Percentiles rank a stretch among this genome's conserved stretches.
Conservation (phyloP, 768 basidiomycete species). For the Clavulina sp. region DNA sequence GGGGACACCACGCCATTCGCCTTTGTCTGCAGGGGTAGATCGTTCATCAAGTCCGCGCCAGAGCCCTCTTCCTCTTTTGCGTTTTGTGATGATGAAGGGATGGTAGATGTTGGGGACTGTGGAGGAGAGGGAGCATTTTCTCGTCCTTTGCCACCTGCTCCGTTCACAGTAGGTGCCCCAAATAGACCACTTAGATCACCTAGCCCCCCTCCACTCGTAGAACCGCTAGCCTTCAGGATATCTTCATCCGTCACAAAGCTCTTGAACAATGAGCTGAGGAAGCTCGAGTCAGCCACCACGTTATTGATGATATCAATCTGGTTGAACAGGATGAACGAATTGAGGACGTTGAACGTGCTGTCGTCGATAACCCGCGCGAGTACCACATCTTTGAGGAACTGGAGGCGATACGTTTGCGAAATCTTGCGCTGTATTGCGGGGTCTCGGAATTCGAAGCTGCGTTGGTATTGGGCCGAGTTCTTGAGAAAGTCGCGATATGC, state of each 20-base stretch:
- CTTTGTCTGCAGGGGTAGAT: not conserved
- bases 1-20: conserved; percentile 11
- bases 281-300: conserved; percentile 57
- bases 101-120: not conserved
- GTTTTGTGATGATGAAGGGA: conserved; percentile 6
- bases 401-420: conserved; percentile 91
- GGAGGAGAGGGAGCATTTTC: not conserved
- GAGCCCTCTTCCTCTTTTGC: conserved; percentile 14
- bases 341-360: conserved; percentile 90
- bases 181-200: too few relatives aligned
- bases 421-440: conserved; percentile 64
- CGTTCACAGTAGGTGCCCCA: conserved; percentile 1
- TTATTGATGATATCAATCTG: conserved; percentile 95
- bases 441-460: conserved; percentile 75
- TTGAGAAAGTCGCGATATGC: conserved; percentile 89
- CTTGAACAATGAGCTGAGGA: conserved; percentile 61
- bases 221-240: not conserved
- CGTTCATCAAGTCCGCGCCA: conserved; percentile 14
- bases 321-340: conserved; percentile 95
- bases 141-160: not conserved
- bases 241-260: conserved; percentile 34
- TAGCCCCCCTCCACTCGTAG: too few relatives aligned
- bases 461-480: conserved; percentile 66
- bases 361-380: conserved; percentile 90
- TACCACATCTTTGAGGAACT: conserved; percentile 96